Conservation (phyloP, 2,329 filamentous ascomycete species). For the Penicillium sp. region DNA sequence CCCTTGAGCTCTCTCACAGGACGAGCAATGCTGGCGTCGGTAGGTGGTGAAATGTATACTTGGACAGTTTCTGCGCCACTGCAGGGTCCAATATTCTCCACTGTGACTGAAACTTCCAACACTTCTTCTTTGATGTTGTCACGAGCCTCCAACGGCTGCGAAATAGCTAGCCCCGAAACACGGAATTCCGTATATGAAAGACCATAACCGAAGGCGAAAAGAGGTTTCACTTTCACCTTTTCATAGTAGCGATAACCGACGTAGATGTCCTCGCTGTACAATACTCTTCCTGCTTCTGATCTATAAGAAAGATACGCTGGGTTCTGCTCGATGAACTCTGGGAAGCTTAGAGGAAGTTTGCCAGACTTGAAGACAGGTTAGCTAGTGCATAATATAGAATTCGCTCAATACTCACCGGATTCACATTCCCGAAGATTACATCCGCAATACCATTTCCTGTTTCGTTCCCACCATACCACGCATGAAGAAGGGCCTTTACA, state of each 20-base stretch:
- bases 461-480: constrained; percentile 79
- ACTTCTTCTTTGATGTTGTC: background rate
- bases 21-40: background rate
- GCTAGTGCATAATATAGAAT: no score
- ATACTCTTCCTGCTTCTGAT: constrained; percentile 51
- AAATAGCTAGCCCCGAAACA: background rate
- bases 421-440: constrained; percentile 68
- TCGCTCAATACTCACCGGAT: constrained; percentile 47
- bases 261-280: constrained; percentile 65
- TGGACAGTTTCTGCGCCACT: constrained; percentile 4
- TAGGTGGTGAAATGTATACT: background rate
- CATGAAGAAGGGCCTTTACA: constrained; percentile 62
- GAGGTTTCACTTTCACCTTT: background rate
- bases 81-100: background rate
- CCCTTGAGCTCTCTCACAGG: constrained; percentile 7
- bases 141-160: background rate
- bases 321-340: constrained; percentile 62
- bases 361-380: constrained; percentile 47
- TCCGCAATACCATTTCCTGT: constrained; percentile 74
- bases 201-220: constrained; percentile 13
- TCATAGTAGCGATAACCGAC: constrained; percentile 47
- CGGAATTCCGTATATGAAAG: constrained; percentile 11
- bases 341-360: constrained; percentile 71
- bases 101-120: background rate
- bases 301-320: constrained; percentile 71